These are phyloP conservation scores for Mallotus nudiflorus DNA, from an alignment of 345 rosid species.

Conservation along the genomic window DNA sequence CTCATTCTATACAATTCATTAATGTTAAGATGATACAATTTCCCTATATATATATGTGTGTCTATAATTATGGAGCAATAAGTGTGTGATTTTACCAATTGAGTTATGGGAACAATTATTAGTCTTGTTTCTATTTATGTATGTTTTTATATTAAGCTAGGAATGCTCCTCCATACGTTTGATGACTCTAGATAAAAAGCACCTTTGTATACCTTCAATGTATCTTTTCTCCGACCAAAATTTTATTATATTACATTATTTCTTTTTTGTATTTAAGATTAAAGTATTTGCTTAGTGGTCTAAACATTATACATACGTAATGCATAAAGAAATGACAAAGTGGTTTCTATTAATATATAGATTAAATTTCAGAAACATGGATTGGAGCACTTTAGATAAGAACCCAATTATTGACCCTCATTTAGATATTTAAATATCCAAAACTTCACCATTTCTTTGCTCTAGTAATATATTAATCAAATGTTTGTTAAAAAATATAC, in stretches of 20 bases:
- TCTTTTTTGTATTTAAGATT: neutral
- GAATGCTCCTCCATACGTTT: slow-evolving; percentile 24
- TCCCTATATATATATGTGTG: no score
- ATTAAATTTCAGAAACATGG: neutral
- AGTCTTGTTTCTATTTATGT: slow-evolving; percentile 14
- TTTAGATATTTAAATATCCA: neutral
- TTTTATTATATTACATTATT: neutral
- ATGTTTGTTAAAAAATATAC: no score
- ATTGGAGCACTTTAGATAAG: neutral
- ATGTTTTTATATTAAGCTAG: slow-evolving; percentile 3
- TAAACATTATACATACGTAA: neutral
- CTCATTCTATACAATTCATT: no score
- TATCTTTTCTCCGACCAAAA: slow-evolving; percentile 3
- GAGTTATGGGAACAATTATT: slow-evolving; percentile 22
- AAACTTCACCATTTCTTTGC: neutral
- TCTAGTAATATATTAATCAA: neutral
- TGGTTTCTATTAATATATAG: neutral
- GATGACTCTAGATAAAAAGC: neutral
- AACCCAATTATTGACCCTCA: slow-evolving; percentile 6
- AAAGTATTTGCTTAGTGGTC: neutral
- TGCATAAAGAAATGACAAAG: neutral
- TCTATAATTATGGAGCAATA: neutral
- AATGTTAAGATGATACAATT: no score
- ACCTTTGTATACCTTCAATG: neutral
- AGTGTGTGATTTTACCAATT: neutral